Evolutionary conservation across 257 asterid genomes (phyloP).

Genomic region (Scutellaria minor): DNA sequence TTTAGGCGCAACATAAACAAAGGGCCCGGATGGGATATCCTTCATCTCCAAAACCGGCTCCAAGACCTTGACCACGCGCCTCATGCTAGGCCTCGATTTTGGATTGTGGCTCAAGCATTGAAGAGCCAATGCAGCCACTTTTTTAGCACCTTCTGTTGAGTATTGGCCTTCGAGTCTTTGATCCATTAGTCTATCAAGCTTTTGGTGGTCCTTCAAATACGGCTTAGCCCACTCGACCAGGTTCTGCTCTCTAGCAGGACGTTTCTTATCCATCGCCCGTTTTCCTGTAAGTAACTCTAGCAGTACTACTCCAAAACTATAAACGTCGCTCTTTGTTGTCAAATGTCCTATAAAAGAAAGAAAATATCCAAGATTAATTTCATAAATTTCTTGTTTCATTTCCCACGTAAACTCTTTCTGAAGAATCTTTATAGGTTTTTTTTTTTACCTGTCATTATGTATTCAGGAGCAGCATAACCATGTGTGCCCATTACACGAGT

Average conservation of each 20-base stretch:
- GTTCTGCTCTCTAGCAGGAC: constrained; percentile 58
- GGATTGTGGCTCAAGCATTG: constrained; percentile 65
- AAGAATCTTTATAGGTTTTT: no score
- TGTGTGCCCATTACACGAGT: constrained; percentile 90
- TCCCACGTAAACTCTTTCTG: not conserved
- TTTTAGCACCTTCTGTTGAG: constrained; percentile 69
- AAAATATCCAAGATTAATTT: no score
- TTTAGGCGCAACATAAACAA: constrained; percentile 56
- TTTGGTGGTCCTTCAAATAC: constrained; percentile 65
- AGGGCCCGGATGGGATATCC: constrained; percentile 59
- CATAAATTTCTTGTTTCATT: not conserved
- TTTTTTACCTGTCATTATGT: constrained; percentile 74
- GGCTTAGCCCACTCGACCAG: constrained; percentile 86
- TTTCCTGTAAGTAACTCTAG: constrained; percentile 72
- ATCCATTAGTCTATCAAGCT: constrained; percentile 64
- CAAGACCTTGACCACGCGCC: constrained; percentile 55
- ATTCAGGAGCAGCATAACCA: constrained; percentile 94
- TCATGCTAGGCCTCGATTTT: constrained; percentile 72
- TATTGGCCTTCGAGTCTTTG: constrained; percentile 74
- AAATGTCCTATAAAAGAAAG: constrained; percentile 61
- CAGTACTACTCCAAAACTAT: constrained; percentile 78
- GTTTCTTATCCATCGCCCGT: constrained; percentile 59
- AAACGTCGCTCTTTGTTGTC: constrained; percentile 76
- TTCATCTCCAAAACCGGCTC: constrained; percentile 49
- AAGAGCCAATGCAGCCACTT: constrained; percentile 67